Base-by-base conservation (phyloP, 2,329 filamentous ascomycete species). In the Fusarium sp. region DNA sequence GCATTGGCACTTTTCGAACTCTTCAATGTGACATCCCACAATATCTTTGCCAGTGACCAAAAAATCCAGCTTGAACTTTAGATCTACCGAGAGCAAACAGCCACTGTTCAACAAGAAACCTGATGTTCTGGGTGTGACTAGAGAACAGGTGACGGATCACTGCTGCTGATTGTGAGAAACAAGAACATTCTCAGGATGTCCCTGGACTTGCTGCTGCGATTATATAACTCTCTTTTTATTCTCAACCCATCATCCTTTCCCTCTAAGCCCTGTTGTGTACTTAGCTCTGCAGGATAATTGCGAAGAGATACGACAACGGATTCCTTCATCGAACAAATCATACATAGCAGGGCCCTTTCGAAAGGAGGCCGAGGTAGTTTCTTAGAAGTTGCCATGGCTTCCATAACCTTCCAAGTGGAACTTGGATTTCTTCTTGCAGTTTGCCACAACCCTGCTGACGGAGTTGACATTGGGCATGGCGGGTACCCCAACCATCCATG, bases 351-450 rank as follows among this genome's bases (percentile, higher is more conserved):
- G 24, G 31, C 10, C 17, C 22, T 44, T 35, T 39, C 18, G 39
- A 33, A 42, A 18, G 10, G 15, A 42, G 18, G 33, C 12, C 12
- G 38, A 54, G 20, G 15, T 38, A 35, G 15, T 17, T 24, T 60
- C 12, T 35, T 36, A 36, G 18, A 13, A 38, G 47, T 6, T 17
- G 38, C 10, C 10, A 69, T 69, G 65, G 15, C 18, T 31, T 45
- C 45, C 14, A 39, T 44, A n/a, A n/a, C 35, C n/a, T 63, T 69
- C 24, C 51, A 57, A 24, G 58, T 15, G 7, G 24, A 47, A 26
- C 65, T 64, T 35, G 65, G 65, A n/a, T 64, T 69, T 28, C 57
- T 69, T 24, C n/a, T 64, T 20, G 57, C 66, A 18, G n/a, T 69
- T 26, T 48, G n/a, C 36, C 22, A 28, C 14, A 26, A 44, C 17